phyloP scores from a whole-genome alignment of 2,329 filamentous ascomycete genomes.

The Parasarocladium wereldwijsianum region DNA sequence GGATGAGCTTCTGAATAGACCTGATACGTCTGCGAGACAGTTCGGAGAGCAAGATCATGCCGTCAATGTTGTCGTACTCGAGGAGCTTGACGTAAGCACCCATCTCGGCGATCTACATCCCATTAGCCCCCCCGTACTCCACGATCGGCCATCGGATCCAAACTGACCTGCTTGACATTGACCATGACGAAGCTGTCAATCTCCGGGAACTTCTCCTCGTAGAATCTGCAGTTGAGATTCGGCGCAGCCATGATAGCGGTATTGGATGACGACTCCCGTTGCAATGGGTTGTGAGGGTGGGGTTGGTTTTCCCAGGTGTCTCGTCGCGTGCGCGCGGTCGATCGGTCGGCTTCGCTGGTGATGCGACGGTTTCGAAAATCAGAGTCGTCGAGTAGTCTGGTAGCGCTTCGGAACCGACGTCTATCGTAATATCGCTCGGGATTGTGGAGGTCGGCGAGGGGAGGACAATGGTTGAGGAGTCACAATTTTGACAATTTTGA shows the following conservation, averaged over 20 bases:
- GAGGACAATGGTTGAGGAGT: slow-evolving; percentile 16
- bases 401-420: too few species aligned
- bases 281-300: slow-evolving; percentile 16
- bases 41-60: slow-evolving; percentile 98
- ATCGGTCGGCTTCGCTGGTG: slow-evolving; percentile 1
- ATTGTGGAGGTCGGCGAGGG: too few species aligned
- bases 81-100: slow-evolving; percentile 98
- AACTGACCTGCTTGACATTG: slow-evolving; percentile 85
- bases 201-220: slow-evolving; percentile 88
- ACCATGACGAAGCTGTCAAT: slow-evolving; percentile 99
- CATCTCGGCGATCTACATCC: slow-evolving; percentile 85
- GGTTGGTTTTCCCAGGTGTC: slow-evolving; percentile 13
- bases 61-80: slow-evolving; percentile 99
- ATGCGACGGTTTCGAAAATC: slow-evolving; percentile 4
- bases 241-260: slow-evolving; percentile 77
- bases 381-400: too few species aligned
- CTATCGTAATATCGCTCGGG: too few species aligned
- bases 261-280: slow-evolving; percentile 13
- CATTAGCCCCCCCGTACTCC: slow-evolving; percentile 5
- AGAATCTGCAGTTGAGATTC: slow-evolving; percentile 94
- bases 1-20: slow-evolving; percentile 97
- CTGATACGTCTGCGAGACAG: slow-evolving; percentile 95
- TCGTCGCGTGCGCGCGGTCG: slow-evolving; percentile 10
- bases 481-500: slow-evolving; percentile 29
- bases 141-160: slow-evolving; percentile 4